Evolutionary conservation across 2,329 filamentous ascomycete genomes (phyloP).

Genomic region (Aspergillus piperis): DNA sequence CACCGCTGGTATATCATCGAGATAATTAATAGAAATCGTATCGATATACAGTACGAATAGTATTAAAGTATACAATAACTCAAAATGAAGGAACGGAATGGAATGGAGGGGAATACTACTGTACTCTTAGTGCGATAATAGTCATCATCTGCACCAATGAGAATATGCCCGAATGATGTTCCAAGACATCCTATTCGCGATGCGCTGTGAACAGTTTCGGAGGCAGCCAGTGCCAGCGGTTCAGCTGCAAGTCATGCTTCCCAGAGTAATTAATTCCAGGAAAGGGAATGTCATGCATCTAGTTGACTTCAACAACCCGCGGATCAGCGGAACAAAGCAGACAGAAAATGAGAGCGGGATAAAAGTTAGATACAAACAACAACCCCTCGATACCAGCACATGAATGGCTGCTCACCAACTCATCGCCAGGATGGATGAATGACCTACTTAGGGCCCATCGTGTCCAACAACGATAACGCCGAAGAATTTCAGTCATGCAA

Average conservation of each 20-base stretch:
- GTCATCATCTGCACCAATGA: background rate
- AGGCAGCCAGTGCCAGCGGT: background rate
- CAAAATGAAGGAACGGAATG: background rate
- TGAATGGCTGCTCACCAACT: background rate
- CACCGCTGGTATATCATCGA: slow-evolving; percentile 5
- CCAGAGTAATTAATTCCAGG: background rate
- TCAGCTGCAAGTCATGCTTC: slow-evolving; percentile 1
- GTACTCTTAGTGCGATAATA: background rate
- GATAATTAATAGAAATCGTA: background rate
- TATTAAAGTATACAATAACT: background rate
- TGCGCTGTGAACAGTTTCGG: background rate
- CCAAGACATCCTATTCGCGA: background rate
- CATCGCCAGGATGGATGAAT: background rate
- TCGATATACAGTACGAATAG: too few relatives aligned
- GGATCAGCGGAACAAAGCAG: background rate
- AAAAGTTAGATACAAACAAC: background rate
- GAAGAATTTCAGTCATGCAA: slow-evolving; percentile 14
- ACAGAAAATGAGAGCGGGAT: background rate
- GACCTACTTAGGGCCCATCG: background rate
- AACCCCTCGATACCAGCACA: background rate
- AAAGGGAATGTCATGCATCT: background rate
- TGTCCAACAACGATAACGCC: background rate
- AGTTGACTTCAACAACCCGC: background rate
- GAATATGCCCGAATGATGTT: background rate
- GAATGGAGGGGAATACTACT: background rate